A percentile compares a stretch with the other conserved stretches of the same genome.
phyloP scores from a whole-genome alignment of 2,329 filamentous ascomycete species.

The Xylariaceae sp. region DNA sequence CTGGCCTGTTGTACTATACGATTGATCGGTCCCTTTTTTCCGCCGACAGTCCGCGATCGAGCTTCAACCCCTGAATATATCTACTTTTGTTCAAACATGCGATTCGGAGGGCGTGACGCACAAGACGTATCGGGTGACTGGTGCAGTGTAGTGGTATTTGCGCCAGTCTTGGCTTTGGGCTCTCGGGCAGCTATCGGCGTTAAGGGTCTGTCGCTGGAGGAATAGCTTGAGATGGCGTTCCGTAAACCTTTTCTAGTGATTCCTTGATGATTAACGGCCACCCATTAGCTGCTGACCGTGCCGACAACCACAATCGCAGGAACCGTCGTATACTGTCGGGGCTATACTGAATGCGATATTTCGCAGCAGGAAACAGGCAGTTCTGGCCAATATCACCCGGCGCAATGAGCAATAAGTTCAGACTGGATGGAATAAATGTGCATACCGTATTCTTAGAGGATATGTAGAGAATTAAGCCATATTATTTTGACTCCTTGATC shows the following conservation, averaged over 20 bases:
- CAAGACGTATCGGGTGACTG: background rate
- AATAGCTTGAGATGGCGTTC: background rate
- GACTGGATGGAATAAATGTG: background rate
- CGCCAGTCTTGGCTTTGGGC: background rate
- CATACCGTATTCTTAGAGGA: background rate
- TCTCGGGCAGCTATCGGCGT: background rate
- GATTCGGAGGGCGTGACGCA: background rate
- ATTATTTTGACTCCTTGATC: background rate
- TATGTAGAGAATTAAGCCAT: background rate
- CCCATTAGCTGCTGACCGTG: too few species aligned
- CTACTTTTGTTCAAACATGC: background rate
- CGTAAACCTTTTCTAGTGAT: background rate
- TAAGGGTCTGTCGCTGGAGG: background rate
- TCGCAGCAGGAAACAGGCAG: background rate
- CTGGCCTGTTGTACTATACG: conserved; percentile 27
- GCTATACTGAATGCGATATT: background rate
- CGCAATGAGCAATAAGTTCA: background rate
- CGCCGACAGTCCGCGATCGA: conserved; percentile 22
- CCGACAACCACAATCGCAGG: too few species aligned
- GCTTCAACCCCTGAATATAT: conserved; percentile 9
- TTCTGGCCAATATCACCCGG: background rate
- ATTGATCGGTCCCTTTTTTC: conserved; percentile 7
- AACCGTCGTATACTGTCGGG: too few species aligned
- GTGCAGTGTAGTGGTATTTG: background rate
- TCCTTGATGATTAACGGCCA: background rate